Conservation (phyloP, 169 alveolate species). For the Eimeria acervulina region DNA sequence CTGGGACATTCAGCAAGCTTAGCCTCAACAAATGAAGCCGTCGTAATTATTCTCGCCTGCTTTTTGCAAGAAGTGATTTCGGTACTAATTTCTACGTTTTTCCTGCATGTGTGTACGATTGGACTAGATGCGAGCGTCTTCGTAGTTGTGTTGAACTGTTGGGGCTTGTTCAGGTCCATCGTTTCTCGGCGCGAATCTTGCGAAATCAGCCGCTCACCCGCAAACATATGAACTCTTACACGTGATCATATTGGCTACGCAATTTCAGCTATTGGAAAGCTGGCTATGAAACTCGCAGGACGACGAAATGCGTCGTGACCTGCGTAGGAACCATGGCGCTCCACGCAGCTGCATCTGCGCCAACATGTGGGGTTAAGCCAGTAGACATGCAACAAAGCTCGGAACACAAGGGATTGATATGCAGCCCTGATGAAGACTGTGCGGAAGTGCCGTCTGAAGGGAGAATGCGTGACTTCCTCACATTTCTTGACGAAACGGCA, state of each 20-base stretch:
- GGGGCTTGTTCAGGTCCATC: conserved; percentile 18
- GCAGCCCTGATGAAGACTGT: background rate
- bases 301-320: background rate
- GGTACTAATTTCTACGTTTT: background rate
- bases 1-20: background rate
- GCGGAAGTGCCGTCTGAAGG: conserved; percentile 24
- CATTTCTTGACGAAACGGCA: conserved; percentile 52
- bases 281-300: background rate
- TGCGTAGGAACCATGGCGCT: conserved; percentile 30
- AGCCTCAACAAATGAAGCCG: background rate
- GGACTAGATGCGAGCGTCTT: background rate
- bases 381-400: conserved; percentile 26
- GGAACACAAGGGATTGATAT: background rate
- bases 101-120: background rate
- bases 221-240: background rate
- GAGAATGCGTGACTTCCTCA: conserved; percentile 44
- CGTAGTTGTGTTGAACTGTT: background rate
- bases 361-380: conserved; percentile 58
- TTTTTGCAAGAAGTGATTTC: background rate
- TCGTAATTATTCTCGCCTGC: background rate
- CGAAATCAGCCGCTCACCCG: background rate
- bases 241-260: background rate
- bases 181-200: background rate
- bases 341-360: conserved; percentile 56
- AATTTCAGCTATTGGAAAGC: background rate